These are phyloP conservation scores for Yarrowia divulgata DNA, from an alignment of 805 yeast genomes.

Conservation along the genomic window DNA sequence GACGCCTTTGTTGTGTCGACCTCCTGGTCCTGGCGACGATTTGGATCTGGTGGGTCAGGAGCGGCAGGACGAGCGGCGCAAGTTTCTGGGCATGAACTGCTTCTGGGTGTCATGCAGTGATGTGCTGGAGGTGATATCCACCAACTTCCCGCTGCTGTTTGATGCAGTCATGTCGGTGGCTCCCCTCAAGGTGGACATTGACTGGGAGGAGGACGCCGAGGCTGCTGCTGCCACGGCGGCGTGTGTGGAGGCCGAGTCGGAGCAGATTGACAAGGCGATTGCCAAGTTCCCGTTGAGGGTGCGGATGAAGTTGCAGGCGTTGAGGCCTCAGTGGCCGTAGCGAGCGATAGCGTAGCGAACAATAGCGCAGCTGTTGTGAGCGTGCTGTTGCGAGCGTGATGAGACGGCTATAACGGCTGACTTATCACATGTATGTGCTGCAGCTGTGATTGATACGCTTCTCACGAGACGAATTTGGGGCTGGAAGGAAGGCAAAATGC, in stretches of 20 bases:
- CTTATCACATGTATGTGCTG: no score
- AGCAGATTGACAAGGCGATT: slow-evolving; percentile 31
- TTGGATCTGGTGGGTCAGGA: slow-evolving; percentile 21
- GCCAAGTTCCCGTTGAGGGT: slow-evolving; percentile 25
- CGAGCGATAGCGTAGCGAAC: no score
- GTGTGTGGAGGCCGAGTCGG: slow-evolving; percentile 23
- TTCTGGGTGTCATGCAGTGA: slow-evolving; percentile 37
- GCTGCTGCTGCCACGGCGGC: slow-evolving; percentile 19
- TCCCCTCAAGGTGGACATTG: slow-evolving; percentile 31
- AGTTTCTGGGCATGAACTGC: slow-evolving; percentile 37
- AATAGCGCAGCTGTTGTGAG: background rate
- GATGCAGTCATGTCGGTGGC: slow-evolving; percentile 34
- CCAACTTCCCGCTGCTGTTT: slow-evolving; percentile 14
- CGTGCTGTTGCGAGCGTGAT: no score
- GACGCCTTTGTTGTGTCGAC: slow-evolving; percentile 47
- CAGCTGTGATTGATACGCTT: no score
- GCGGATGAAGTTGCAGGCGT: slow-evolving; percentile 34
- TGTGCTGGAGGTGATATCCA: slow-evolving; percentile 18
- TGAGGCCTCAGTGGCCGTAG: slow-evolving; percentile 31
- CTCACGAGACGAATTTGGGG: no score
- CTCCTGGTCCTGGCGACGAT: slow-evolving; percentile 36
- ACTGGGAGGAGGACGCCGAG: slow-evolving; percentile 36
- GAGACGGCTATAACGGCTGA: no score
- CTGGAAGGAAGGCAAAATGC: slow-evolving; percentile 22
- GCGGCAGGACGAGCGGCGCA: slow-evolving; percentile 31